Evolutionary conservation across 225 moss, liverwort and hornwort genomes (phyloP).

Genomic region (Thuidium tamariscinum): DNA sequence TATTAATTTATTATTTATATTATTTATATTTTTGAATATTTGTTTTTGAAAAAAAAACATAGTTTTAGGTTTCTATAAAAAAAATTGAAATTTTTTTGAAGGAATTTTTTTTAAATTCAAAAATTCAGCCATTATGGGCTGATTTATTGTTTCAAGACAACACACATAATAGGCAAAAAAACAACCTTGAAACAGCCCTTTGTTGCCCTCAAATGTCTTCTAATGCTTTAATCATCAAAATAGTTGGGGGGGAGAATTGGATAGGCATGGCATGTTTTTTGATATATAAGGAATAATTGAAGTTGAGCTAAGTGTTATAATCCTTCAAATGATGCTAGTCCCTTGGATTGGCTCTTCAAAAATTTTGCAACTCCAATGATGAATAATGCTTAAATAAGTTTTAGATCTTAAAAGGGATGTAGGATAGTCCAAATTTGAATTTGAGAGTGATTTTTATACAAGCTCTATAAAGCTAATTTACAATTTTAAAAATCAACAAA

Average conservation of each 20-base stretch:
- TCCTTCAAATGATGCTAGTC: background rate
- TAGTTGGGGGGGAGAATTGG: accelerated
- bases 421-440: background rate
- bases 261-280: background rate
- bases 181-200: too few relatives aligned
- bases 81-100: too few relatives aligned
- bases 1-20: too few relatives aligned
- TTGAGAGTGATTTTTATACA: background rate
- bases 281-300: background rate
- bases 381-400: background rate
- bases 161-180: too few relatives aligned
- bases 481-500: background rate
- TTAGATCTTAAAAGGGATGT: background rate
- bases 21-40: too few relatives aligned
- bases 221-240: background rate
- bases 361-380: accelerated
- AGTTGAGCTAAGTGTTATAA: background rate
- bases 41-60: too few relatives aligned
- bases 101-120: too few relatives aligned
- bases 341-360: accelerated
- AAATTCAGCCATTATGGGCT: too few relatives aligned
- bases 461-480: background rate
- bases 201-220: too few relatives aligned
- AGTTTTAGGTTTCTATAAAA: too few relatives aligned
- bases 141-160: too few relatives aligned